A percentile compares a stretch with the other conserved stretches of the same genome.
phyloP scores from a whole-genome alignment of 352 stramenopile genomes.

The Globisporangium ultimum region DNA sequence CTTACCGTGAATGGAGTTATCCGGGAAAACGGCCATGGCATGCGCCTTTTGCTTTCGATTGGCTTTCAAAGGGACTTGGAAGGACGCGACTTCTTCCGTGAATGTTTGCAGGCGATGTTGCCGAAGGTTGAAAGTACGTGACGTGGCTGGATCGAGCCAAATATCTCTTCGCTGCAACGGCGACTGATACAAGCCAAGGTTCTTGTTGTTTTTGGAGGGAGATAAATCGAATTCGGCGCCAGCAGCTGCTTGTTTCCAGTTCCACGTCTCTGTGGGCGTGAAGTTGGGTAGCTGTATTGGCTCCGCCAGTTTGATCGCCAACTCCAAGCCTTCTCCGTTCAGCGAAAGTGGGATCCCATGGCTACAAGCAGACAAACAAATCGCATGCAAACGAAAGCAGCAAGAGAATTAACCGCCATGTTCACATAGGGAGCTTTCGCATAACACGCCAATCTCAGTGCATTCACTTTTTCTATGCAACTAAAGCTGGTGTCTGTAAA shows the following conservation, averaged over 20 bases:
- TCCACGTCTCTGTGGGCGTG: slow-evolving; percentile 28
- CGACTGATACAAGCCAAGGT: slow-evolving; percentile 25
- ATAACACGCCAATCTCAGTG: background rate
- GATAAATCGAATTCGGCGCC: slow-evolving; percentile 13
- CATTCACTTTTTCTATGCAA: background rate
- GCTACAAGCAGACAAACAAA: slow-evolving; percentile 20
- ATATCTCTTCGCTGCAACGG: slow-evolving; percentile 43
- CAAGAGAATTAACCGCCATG: slow-evolving; percentile 6
- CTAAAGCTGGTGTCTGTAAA: slow-evolving; percentile 14
- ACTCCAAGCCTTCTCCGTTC: slow-evolving; percentile 24
- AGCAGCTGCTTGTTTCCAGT: slow-evolving; percentile 13
- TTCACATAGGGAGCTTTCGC: background rate
- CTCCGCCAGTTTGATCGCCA: slow-evolving; percentile 44
- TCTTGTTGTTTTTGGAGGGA: slow-evolving; percentile 15
- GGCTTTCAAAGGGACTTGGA: slow-evolving; percentile 52
- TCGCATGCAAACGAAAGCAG: slow-evolving; percentile 5
- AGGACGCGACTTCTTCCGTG: slow-evolving; percentile 64
- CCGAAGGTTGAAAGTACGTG: slow-evolving; percentile 44
- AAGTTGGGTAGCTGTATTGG: slow-evolving; percentile 34
- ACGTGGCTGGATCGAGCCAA: slow-evolving; percentile 62
- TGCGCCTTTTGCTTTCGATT: slow-evolving; percentile 54
- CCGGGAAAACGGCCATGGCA: slow-evolving; percentile 48
- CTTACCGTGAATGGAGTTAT: slow-evolving; percentile 64
- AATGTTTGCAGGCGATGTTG: slow-evolving; percentile 59
- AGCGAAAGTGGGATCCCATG: slow-evolving; percentile 58